phyloP scores from a whole-genome alignment of 192 early-diverging fungal genomes.

The Podila horticola region DNA sequence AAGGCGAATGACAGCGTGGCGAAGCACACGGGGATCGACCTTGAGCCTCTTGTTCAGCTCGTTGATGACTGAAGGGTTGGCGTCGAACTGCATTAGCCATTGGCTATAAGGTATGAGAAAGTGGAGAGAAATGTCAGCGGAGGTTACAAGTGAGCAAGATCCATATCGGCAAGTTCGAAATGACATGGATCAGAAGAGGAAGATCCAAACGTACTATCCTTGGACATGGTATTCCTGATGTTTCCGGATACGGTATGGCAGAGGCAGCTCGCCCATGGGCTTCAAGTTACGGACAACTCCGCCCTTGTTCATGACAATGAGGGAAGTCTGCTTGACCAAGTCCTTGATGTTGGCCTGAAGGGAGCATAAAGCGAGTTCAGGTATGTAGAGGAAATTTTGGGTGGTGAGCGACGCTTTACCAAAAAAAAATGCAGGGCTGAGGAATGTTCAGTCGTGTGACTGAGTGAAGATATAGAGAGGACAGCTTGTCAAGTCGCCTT shows the following conservation, averaged over 20 bases:
- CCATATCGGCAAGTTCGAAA: background rate
- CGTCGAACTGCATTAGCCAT: constrained; percentile 85
- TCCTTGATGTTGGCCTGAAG: constrained; percentile 69
- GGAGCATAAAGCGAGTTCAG: too few species aligned
- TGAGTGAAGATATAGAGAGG: too few species aligned
- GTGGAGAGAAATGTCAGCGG: background rate
- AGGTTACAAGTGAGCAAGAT: background rate
- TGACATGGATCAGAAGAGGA: background rate
- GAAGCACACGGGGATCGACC: constrained; percentile 77
- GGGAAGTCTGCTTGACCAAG: constrained; percentile 79
- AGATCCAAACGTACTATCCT: constrained; percentile 63
- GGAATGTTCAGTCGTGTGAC: too few species aligned
- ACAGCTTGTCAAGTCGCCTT: too few species aligned
- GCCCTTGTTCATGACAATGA: constrained; percentile 81
- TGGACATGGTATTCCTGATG: constrained; percentile 83
- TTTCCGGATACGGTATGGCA: constrained; percentile 90
- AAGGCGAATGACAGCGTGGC: constrained; percentile 77
- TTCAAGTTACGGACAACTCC: constrained; percentile 90
- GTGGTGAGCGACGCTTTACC: too few species aligned
- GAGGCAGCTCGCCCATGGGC: constrained; percentile 71
- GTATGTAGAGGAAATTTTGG: too few species aligned
- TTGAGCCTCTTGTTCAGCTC: constrained; percentile 72
- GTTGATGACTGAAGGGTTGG: constrained; percentile 69
- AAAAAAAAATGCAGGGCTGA: too few species aligned
- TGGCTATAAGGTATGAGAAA: constrained; percentile 51